A percentile compares a stretch with the other conserved stretches of the same genome.
Evolutionary conservation across 2,329 filamentous ascomycete species (phyloP).

Genomic region (Chrysoporthe austroafricana): DNA sequence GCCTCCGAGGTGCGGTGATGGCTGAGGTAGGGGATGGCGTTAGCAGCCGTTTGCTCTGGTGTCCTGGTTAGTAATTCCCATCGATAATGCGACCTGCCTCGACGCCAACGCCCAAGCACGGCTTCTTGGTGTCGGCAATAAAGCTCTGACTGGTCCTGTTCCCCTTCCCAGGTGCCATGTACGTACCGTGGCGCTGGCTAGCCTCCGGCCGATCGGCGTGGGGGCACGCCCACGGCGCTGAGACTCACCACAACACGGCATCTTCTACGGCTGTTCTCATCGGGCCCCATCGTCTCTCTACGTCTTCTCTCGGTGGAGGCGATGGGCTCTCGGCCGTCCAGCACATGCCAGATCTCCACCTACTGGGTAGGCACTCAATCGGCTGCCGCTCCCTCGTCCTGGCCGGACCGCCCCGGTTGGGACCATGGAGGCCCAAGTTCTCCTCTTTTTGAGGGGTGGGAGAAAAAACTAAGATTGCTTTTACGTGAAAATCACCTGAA

Average conservation of each 20-base stretch:
- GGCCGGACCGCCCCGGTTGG: background rate
- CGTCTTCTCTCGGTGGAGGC: background rate
- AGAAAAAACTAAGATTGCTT: too few species aligned
- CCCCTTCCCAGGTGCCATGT: background rate
- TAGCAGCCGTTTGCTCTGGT: background rate
- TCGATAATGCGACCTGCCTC: slow-evolving; percentile 5
- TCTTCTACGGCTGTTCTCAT: background rate
- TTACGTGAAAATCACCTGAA: background rate
- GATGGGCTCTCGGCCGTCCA: background rate
- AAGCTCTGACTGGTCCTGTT: background rate
- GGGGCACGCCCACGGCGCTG: background rate
- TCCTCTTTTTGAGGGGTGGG: background rate
- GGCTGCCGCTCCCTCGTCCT: background rate
- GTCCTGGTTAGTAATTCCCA: background rate
- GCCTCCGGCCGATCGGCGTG: background rate
- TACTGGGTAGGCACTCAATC: background rate
- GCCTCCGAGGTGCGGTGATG: background rate
- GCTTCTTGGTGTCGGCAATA: background rate
- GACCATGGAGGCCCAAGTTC: background rate
- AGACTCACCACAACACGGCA: background rate
- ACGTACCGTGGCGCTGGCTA: background rate
- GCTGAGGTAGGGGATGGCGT: background rate
- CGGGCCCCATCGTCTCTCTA: background rate
- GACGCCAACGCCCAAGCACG: background rate
- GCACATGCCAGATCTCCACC: too few species aligned